Percentiles rank a stretch among this genome's conserved stretches.
phyloP scores from a whole-genome alignment of 441 rosid genomes.

The Eruca vesicaria region DNA sequence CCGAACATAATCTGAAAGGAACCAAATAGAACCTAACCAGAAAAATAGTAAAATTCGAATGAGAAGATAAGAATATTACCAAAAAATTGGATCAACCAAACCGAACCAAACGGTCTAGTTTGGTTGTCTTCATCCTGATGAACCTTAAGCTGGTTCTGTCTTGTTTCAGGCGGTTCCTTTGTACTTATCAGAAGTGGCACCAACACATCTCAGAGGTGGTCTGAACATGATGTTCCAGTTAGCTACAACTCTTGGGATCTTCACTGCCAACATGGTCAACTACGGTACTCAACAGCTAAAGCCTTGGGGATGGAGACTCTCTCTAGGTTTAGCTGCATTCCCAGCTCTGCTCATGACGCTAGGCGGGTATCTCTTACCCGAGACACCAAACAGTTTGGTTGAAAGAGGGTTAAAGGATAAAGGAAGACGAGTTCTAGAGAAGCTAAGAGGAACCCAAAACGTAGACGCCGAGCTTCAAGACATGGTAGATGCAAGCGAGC shows the following conservation, averaged over 20 bases:
- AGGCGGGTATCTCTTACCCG: slow-evolving; percentile 71
- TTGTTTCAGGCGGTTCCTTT: slow-evolving; percentile 68
- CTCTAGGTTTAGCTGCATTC: slow-evolving; percentile 77
- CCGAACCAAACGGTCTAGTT: too few species aligned
- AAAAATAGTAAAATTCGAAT: too few species aligned
- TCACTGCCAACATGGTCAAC: slow-evolving; percentile 87
- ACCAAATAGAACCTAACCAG: too few species aligned
- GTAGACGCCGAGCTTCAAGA: slow-evolving; percentile 82
- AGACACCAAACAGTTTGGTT: slow-evolving; percentile 88
- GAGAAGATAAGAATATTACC: too few species aligned
- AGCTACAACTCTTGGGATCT: slow-evolving; percentile 82
- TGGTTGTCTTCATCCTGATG: neutral
- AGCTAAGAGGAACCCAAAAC: slow-evolving; percentile 63
- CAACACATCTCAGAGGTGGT: slow-evolving; percentile 85
- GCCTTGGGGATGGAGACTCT: slow-evolving; percentile 95
- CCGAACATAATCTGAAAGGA: too few species aligned
- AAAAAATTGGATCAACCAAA: too few species aligned
- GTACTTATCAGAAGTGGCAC: slow-evolving; percentile 92
- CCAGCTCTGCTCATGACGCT: slow-evolving; percentile 79
- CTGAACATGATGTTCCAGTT: slow-evolving; percentile 89
- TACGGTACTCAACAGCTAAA: slow-evolving; percentile 73
- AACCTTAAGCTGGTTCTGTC: neutral
- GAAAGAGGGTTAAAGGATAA: slow-evolving; percentile 55
- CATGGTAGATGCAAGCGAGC: slow-evolving; percentile 75
- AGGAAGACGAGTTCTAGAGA: slow-evolving; percentile 64